Conservation (phyloP, 1,284 basidiomycete genomes). For the Bjerkandera adusta region DNA sequence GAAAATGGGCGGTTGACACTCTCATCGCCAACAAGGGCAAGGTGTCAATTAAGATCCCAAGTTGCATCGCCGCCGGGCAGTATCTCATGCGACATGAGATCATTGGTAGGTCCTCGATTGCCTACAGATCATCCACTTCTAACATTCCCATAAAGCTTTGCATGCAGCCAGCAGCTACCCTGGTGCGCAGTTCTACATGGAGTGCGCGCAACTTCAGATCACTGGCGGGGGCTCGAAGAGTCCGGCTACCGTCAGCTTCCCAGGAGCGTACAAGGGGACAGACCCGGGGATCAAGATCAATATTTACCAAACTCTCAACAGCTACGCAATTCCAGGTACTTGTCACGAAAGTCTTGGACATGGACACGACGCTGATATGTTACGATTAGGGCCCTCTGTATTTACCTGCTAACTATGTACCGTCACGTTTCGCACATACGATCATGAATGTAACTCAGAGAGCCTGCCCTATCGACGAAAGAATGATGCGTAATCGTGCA, state of each 20-base stretch:
- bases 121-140: not conserved
- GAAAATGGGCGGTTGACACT: conserved; percentile 46
- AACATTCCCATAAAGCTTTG: conserved; percentile 29
- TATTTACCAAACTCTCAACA: conserved; percentile 6
- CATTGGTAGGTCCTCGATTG: conserved; percentile 37
- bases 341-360: too few species aligned
- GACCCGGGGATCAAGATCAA: conserved; percentile 16
- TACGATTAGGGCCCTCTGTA: too few species aligned
- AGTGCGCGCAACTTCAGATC: conserved; percentile 48
- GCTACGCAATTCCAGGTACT: conserved; percentile 12
- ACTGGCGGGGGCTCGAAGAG: conserved; percentile 43
- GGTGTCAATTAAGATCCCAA: conserved; percentile 48
- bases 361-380: too few species aligned
- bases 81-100: conserved; percentile 53
- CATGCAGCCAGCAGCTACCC: conserved; percentile 44
- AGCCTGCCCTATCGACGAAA: too few species aligned
- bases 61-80: conserved; percentile 45
- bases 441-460: too few species aligned
- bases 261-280: conserved; percentile 17
- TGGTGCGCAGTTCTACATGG: conserved; percentile 55
- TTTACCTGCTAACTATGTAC: too few species aligned
- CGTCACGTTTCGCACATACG: too few species aligned
- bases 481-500: too few species aligned
- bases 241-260: conserved; percentile 41
- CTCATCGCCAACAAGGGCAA: conserved; percentile 53